phyloP scores from a whole-genome alignment of 2,329 filamentous ascomycete species.

The Monilinia fructicola region DNA sequence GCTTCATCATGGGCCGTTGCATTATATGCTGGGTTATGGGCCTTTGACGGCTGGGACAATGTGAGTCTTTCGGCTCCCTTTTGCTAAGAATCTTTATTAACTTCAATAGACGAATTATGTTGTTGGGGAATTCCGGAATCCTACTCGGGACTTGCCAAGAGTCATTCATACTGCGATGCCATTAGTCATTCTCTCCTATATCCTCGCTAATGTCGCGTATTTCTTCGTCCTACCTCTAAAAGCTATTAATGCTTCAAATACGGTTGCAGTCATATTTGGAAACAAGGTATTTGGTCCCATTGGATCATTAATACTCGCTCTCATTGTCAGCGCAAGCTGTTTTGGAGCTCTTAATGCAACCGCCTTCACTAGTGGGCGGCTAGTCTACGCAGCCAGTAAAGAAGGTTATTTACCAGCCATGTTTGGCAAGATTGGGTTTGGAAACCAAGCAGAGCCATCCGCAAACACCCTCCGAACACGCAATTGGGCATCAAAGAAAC shows the following conservation, averaged over 20 bases:
- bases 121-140: slow-evolving; percentile 93
- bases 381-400: slow-evolving; percentile 92
- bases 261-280: slow-evolving; percentile 93
- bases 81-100: slow-evolving; percentile 32
- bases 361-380: slow-evolving; percentile 86
- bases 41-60: slow-evolving; percentile 98
- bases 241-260: slow-evolving; percentile 84
- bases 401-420: slow-evolving; percentile 87
- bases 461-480: slow-evolving; percentile 50
- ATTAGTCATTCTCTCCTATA: slow-evolving; percentile 84
- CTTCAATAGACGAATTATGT: slow-evolving; percentile 84
- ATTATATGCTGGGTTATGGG: slow-evolving; percentile 93
- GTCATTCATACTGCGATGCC: slow-evolving; percentile 98
- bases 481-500: slow-evolving; percentile 57
- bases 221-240: slow-evolving; percentile 85
- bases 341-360: slow-evolving; percentile 94
- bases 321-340: slow-evolving; percentile 88
- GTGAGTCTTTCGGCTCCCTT: slow-evolving; percentile 53
- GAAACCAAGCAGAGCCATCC: slow-evolving; percentile 44
- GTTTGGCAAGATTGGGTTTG: slow-evolving; percentile 79
- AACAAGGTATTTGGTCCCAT: slow-evolving; percentile 82
- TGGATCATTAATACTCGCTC: slow-evolving; percentile 79
- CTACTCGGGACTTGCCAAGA: slow-evolving; percentile 81
- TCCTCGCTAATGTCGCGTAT: slow-evolving; percentile 90
- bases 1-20: slow-evolving; percentile 89